Evolutionary conservation across 2,329 filamentous ascomycete genomes (phyloP), one percentile per base, ranked within the genome.

Genomic region (Westerdykella sp.): DNA sequence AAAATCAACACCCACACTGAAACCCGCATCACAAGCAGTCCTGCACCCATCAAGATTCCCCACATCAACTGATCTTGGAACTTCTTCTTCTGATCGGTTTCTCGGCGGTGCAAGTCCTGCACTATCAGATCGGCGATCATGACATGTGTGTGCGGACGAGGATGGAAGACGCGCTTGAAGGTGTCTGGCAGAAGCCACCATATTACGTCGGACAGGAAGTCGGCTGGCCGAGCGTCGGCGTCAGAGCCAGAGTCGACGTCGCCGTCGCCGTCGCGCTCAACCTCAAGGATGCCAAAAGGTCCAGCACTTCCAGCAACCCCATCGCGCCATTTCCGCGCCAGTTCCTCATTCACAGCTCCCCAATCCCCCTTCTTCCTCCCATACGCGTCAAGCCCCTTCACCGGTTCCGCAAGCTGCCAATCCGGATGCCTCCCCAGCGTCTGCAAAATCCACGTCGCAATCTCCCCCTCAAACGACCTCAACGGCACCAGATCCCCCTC

Each of bases 141-240:
- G 34, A 13, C 25, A 40, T 65, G 62, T 2, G 54, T 58, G 18
- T 39, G 34, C 1, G 57, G 57, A 13, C 59, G 45, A 35, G 58
- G 25, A 50, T 64, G 58, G 38, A 64, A 65, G 4, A 63, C 56
- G 6, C 59, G 47, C 43, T 61, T 61, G 36, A 57, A 62, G 6
- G 45, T 46, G 47, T 65, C 59, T 9, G 60, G 60, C 25, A 65
- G 35, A 35, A 63, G 16, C 59, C 58, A 63, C 35, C 54, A 55
- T 14, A 62, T 46, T 4, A 48, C 50, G 45, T 63, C 55, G 28
- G 40, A 54, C 34, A 59, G 41, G 2, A 49, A 30, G 0, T 49
- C 55, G 7, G 54, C 23, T 7, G 25, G 25, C 11, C 25, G 18
- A 21, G 18, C 4, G 18, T 28, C 9, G 25, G 25, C 9, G 25